These are phyloP conservation scores for Colletotrichum sp. DNA, from an alignment of 2,329 filamentous ascomycete species.

Conservation along the genomic window DNA sequence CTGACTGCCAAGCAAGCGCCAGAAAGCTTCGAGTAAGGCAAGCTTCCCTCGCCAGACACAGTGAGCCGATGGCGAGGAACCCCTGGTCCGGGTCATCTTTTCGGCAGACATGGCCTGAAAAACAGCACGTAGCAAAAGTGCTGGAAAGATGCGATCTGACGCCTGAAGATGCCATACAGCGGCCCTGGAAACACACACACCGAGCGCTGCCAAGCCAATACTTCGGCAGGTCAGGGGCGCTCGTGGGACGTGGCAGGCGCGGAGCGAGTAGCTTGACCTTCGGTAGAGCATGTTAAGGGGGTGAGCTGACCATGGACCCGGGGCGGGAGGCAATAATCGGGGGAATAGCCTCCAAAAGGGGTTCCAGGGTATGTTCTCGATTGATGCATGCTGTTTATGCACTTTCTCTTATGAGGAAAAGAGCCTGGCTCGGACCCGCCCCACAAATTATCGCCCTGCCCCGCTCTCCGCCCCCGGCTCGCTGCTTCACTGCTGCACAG, in stretches of 20 bases:
- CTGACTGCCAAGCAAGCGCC: neutral
- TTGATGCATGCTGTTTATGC: slow-evolving; percentile 1
- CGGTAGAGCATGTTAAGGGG: neutral
- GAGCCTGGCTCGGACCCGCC: neutral
- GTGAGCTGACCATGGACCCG: neutral
- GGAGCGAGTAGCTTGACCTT: neutral
- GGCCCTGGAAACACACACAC: neutral
- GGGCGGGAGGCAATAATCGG: neutral
- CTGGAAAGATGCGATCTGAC: neutral
- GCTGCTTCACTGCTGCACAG: neutral
- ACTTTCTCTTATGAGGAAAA: neutral
- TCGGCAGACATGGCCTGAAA: neutral
- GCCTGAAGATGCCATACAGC: neutral
- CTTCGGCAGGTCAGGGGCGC: slow-evolving; percentile 10
- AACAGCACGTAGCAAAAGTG: neutral
- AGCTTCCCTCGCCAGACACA: neutral
- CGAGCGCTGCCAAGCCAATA: slow-evolving; percentile 17
- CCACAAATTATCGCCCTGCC: neutral
- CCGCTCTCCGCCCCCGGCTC: neutral
- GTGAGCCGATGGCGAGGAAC: neutral
- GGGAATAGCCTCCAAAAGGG: neutral
- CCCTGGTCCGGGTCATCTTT: neutral
- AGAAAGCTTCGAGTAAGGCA: neutral
- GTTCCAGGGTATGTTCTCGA: neutral
- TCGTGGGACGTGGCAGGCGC: slow-evolving; percentile 16